Evolutionary conservation across 2,329 filamentous ascomycete genomes (phyloP).

Genomic region (Fusarium austroafricanum): DNA sequence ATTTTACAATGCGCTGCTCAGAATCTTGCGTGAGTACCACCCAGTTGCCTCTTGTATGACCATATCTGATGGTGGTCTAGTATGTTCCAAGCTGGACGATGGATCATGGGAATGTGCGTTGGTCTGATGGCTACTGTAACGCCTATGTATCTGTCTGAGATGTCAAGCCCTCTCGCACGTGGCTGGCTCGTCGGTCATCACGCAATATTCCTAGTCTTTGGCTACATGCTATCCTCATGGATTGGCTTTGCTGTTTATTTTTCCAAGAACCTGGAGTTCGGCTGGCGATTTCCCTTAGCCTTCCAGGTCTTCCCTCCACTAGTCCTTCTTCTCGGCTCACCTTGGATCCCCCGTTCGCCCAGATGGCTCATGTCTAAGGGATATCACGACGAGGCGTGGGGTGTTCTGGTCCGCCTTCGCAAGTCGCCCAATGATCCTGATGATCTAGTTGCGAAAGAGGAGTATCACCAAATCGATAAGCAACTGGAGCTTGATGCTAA

Average conservation of each 20-base stretch:
- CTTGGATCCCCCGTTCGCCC: slow-evolving; percentile 56
- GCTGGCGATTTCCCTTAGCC: slow-evolving; percentile 58
- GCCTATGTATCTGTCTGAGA: slow-evolving; percentile 52
- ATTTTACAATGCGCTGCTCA: slow-evolving; percentile 59
- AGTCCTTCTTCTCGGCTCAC: slow-evolving; percentile 51
- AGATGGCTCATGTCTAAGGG: slow-evolving; percentile 63
- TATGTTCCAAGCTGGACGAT: slow-evolving; percentile 56
- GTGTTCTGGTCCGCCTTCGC: slow-evolving; percentile 54
- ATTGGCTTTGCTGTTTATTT: slow-evolving; percentile 53
- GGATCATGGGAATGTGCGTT: slow-evolving; percentile 59
- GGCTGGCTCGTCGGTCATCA: slow-evolving; percentile 63
- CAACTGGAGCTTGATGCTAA: slow-evolving; percentile 57
- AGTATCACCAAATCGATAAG: slow-evolving; percentile 59
- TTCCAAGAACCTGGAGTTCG: slow-evolving; percentile 49
- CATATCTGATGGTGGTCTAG: slow-evolving; percentile 1
- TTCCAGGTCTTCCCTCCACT: slow-evolving; percentile 56
- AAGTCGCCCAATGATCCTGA: slow-evolving; percentile 46
- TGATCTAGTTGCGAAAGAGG: slow-evolving; percentile 57
- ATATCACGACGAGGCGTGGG: slow-evolving; percentile 57
- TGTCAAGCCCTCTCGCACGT: slow-evolving; percentile 54
- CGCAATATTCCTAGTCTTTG: slow-evolving; percentile 59
- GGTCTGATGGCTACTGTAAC: slow-evolving; percentile 53
- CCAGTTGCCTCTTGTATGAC: too few relatives aligned
- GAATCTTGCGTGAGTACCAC: slow-evolving; percentile 52
- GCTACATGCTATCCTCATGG: slow-evolving; percentile 57